Evolutionary conservation across 2,329 filamentous ascomycete genomes (phyloP).

Genomic region (Penicillium griseofulvum): DNA sequence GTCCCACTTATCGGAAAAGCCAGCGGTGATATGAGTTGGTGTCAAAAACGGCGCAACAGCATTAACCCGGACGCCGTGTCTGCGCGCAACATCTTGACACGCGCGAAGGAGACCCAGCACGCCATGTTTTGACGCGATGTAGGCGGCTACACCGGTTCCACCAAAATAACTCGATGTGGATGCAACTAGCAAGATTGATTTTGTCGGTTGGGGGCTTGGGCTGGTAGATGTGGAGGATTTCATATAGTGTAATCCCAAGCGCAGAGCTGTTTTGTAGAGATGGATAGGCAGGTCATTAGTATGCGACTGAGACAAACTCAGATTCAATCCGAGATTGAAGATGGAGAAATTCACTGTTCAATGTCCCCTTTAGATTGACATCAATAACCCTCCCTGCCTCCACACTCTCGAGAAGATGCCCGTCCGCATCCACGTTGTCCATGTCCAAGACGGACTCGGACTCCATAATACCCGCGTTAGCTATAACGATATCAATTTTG

Average conservation of each 20-base stretch:
- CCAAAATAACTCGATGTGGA: conserved; percentile 48
- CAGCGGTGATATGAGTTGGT: conserved; percentile 45
- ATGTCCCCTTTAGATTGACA: conserved; percentile 46
- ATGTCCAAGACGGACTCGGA: conserved; percentile 24
- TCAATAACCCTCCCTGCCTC: conserved; percentile 37
- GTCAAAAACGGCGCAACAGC: conserved; percentile 52
- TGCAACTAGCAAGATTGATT: conserved; percentile 42
- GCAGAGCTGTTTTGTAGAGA: conserved; percentile 24
- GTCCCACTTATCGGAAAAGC: conserved; percentile 40
- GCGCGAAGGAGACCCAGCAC: conserved; percentile 42
- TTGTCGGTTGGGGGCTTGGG: conserved; percentile 14
- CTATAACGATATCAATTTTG: conserved; percentile 41
- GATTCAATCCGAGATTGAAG: not conserved
- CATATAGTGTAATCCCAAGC: conserved; percentile 31
- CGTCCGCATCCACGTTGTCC: conserved; percentile 21
- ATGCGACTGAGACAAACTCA: not conserved
- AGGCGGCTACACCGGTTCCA: conserved; percentile 43
- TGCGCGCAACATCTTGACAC: conserved; percentile 35
- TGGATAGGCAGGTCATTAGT: not conserved
- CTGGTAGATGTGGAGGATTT: conserved; percentile 9
- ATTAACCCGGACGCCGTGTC: conserved; percentile 43
- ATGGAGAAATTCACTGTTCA: conserved; percentile 40
- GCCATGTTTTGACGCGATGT: conserved; percentile 47
- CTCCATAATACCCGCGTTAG: conserved; percentile 45
- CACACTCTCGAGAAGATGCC: conserved; percentile 17